Percentiles rank a stretch among this genome's conserved stretches.
Conservation (phyloP, 768 basidiomycete genomes). For the Phlebiopsis gigantea region DNA sequence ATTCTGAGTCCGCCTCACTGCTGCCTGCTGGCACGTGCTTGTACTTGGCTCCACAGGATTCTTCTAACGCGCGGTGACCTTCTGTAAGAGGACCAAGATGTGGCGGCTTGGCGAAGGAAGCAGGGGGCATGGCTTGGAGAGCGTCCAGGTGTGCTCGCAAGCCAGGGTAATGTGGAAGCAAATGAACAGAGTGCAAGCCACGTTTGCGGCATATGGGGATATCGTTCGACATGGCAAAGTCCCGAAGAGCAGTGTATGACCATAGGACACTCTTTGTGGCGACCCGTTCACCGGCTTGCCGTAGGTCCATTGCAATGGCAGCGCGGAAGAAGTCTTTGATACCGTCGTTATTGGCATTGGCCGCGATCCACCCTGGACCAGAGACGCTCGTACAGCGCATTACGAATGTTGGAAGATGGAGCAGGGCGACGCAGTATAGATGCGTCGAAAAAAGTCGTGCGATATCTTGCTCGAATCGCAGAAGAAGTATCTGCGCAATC, state of each 20-base stretch:
- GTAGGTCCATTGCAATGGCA: constrained; percentile 69
- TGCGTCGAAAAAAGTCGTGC: constrained; percentile 69
- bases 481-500: constrained; percentile 60
- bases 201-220: constrained; percentile 58
- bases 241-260: constrained; percentile 72
- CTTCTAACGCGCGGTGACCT: constrained; percentile 58
- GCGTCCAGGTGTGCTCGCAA: constrained; percentile 58
- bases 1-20: constrained; percentile 48
- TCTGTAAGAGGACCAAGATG: constrained; percentile 55
- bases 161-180: constrained; percentile 55
- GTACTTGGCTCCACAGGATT: constrained; percentile 57
- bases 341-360: constrained; percentile 62
- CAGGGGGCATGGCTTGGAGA: constrained; percentile 51
- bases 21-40: constrained; percentile 28
- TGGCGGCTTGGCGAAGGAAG: constrained; percentile 60
- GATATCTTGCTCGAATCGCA: constrained; percentile 73
- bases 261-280: constrained; percentile 77
- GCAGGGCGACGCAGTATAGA: constrained; percentile 57
- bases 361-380: constrained; percentile 64
- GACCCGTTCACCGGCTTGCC: constrained; percentile 72
- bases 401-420: constrained; percentile 63
- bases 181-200: constrained; percentile 61
- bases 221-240: constrained; percentile 72
- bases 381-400: constrained; percentile 57
- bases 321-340: constrained; percentile 72